Conservation (phyloP, 768 basidiomycete species). For the Kwoniella sp. region DNA sequence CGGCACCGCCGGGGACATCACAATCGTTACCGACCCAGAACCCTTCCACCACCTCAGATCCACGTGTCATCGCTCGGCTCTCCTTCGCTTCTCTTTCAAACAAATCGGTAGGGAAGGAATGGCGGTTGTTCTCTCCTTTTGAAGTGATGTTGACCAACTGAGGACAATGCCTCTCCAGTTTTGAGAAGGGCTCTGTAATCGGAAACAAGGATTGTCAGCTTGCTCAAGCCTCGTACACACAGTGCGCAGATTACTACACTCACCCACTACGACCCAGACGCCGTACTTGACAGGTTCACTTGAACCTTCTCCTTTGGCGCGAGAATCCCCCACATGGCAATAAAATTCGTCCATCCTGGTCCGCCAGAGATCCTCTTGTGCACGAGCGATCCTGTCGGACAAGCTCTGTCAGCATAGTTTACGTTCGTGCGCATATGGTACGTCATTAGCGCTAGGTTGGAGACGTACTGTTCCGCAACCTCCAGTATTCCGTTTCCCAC, state of each 20-base stretch:
- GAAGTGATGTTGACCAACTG: conserved; percentile 50
- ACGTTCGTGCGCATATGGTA: neutral
- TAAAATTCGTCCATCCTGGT: conserved; percentile 46
- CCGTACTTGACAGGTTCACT: conserved; percentile 52
- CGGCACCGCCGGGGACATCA: conserved; percentile 40
- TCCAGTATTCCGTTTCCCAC: conserved; percentile 44
- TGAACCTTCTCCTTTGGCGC: conserved; percentile 34
- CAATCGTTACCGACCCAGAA: conserved; percentile 54
- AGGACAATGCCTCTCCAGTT: conserved; percentile 43
- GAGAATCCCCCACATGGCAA: conserved; percentile 3
- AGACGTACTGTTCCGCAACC: conserved; percentile 46
- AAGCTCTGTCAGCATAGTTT: neutral
- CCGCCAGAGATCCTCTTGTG: conserved; percentile 50
- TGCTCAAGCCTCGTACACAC: neutral
- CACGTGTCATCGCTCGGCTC: conserved; percentile 43
- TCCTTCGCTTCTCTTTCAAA: conserved; percentile 51
- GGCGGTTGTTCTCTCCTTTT: conserved; percentile 21
- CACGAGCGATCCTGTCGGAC: conserved; percentile 43
- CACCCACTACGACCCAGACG: conserved; percentile 54
- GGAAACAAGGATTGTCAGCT: neutral
- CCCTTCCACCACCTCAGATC: conserved; percentile 50
- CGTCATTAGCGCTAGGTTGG: too few relatives aligned
- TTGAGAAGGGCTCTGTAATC: conserved; percentile 50
- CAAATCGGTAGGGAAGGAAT: conserved; percentile 44
- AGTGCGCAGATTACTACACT: conserved; percentile 12